Conservation (phyloP, 73 alveolate genomes). For the Paramecium sonneborni region DNA sequence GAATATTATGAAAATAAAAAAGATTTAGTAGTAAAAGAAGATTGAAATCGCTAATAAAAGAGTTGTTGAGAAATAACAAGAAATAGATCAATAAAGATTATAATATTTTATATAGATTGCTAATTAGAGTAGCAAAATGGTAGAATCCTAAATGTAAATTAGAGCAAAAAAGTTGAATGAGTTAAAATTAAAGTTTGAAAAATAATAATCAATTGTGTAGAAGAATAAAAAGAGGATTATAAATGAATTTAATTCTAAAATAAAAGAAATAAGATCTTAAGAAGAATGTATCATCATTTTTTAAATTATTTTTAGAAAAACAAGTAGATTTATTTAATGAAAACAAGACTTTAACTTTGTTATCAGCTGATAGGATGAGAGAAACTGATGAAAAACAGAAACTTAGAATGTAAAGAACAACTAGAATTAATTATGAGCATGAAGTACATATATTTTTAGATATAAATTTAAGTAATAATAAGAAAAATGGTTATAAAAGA, state of each 20-base stretch:
- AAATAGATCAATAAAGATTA: not conserved
- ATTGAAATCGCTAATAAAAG: not conserved
- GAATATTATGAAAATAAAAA: not conserved
- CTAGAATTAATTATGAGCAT: not conserved
- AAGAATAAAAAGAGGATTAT: not conserved
- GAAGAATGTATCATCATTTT: not conserved
- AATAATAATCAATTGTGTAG: not conserved
- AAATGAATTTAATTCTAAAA: not conserved
- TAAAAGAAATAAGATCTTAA: not conserved
- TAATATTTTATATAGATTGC: not conserved
- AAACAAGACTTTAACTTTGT: not conserved
- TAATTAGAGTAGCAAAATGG: conserved; percentile 11
- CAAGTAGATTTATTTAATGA: not conserved
- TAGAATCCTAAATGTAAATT: not conserved
- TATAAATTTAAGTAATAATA: not conserved
- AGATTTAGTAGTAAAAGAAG: not conserved
- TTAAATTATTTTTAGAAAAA: not conserved
- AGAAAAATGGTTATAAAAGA: conserved; percentile 11
- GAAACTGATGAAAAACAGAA: not conserved
- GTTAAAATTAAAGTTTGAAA: not conserved
- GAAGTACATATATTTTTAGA: not conserved
- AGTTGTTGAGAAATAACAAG: not conserved
- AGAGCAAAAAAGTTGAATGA: not conserved
- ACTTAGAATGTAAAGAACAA: conserved; percentile 8
- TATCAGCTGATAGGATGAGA: not conserved